Conservation (phyloP, 345 rosid species). For the Trapa bicornis region DNA sequence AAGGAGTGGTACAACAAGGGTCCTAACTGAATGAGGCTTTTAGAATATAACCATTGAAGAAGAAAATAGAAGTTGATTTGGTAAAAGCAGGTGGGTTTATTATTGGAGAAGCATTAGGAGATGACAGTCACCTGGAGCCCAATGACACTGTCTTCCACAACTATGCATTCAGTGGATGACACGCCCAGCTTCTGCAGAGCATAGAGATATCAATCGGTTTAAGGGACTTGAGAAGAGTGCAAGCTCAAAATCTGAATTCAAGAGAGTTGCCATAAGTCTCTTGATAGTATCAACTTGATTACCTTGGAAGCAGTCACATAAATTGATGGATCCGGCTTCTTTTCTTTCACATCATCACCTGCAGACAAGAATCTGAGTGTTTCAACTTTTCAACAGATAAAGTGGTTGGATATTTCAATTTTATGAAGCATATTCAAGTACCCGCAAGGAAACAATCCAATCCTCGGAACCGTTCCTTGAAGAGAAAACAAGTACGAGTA, state of each 20-base stretch:
- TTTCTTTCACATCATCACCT: conserved; percentile 98
- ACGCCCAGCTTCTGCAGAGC: conserved; percentile 59
- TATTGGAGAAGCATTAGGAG: not conserved
- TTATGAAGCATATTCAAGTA: conserved; percentile 8
- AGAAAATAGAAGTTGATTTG: not conserved
- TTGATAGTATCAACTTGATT: not conserved
- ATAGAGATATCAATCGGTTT: not conserved
- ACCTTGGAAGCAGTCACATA: conserved; percentile 77
- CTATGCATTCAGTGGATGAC: conserved; percentile 64
- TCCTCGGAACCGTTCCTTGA: conserved; percentile 66
- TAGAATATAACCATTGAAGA: not conserved
- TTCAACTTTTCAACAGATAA: not conserved
- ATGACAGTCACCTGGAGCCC: conserved; percentile 50
- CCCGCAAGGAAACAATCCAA: conserved; percentile 98
- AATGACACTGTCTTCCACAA: conserved; percentile 91
- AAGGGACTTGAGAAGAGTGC: not conserved
- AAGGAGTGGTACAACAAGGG: conserved; percentile 8
- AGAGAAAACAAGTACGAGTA: not conserved
- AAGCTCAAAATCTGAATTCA: not conserved
- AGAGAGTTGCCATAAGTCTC: not conserved
- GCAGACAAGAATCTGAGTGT: conserved; percentile 3
- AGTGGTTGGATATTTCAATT: not conserved
- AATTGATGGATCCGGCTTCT: conserved; percentile 86
- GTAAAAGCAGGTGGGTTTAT: not conserved
- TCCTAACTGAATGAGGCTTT: not conserved